Conservation (phyloP, 352 stramenopile species). For the Phytopythium kandeliae region DNA sequence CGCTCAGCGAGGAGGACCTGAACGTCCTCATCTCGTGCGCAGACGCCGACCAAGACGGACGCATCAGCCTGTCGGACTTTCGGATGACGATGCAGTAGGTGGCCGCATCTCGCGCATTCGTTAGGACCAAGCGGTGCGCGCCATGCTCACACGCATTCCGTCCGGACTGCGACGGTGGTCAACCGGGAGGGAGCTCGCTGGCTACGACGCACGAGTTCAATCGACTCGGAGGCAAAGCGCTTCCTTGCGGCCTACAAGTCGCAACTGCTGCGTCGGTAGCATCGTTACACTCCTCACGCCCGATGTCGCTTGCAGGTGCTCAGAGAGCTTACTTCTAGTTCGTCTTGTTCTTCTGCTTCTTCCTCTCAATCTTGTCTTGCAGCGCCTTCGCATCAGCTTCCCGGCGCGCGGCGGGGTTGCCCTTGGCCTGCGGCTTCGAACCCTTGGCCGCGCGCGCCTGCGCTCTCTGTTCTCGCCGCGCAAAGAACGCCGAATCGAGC, state of each 20-base stretch:
- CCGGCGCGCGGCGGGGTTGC: conserved; percentile 53
- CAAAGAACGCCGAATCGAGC: too few relatives aligned
- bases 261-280: too few relatives aligned
- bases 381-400: conserved; percentile 74
- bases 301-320: too few relatives aligned
- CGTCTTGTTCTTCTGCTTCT: conserved; percentile 64
- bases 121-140: too few relatives aligned
- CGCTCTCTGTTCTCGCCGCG: conserved; percentile 34
- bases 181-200: too few relatives aligned
- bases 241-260: not conserved
- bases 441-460: conserved; percentile 61
- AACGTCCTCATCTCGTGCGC: conserved; percentile 79
- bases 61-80: conserved; percentile 79
- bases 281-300: too few relatives aligned
- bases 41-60: conserved; percentile 78
- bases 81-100: conserved; percentile 54
- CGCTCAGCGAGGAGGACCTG: conserved; percentile 82
- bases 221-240: not conserved
- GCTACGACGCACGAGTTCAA: not conserved
- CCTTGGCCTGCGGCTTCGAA: conserved; percentile 13
- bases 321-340: too few relatives aligned
- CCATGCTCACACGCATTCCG: too few relatives aligned
- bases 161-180: too few relatives aligned
- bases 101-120: too few relatives aligned
- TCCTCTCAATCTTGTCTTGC: conserved; percentile 77